Evolutionary conservation across 306 rosid species (phyloP), one percentile per base, ranked within the genome.

Genomic region (Macrotyloma uniflorum): DNA sequence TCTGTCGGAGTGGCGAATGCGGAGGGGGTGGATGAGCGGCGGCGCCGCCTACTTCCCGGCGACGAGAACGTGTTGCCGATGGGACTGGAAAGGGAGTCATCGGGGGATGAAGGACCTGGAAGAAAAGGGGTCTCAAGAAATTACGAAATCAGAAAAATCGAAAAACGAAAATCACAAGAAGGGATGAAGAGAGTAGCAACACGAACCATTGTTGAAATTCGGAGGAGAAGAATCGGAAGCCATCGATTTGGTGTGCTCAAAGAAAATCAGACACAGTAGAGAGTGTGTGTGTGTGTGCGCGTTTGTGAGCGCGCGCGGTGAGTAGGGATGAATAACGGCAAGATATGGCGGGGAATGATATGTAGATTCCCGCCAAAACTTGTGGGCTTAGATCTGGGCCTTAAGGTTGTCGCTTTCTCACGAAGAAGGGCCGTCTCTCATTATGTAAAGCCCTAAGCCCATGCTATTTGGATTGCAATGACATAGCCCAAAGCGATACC

Each of bases 51-150:
- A 16, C 79, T 53, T 72, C 87, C 90, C 0, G 98, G 89, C 19
- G 88, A 90, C 1, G 98, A 92, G 67, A 81, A 79, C 0, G 98
- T 87, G 88, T 91, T 94, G 55, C 88, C 94, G 65, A 94, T 85
- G n/a, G 97, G 97, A 67, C 97, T 94, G 18, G 98, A 92, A 24
- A 76, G 76, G n/a, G 90, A 89, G 76, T 92, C 96, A 26, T 90
- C 94, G 1, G 97, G 96, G 5, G 98, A 94, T 0, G 98, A 90
- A 65, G 96, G 90, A 15, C 90, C 98, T 94, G 84, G 22, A 3
- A 38, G 43, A 38, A 66, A 55, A 13, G 3, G 67, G 70, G 45
- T 65, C 51, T 26, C 3, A 51, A 35, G 1, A 51, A 74, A 81
- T n/a, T 5, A 46, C 35, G 35, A 49, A 57, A 76, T 61, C 15